Base-by-base conservation (phyloP, 75 land plant species). In the Picea sitchensis region DNA sequence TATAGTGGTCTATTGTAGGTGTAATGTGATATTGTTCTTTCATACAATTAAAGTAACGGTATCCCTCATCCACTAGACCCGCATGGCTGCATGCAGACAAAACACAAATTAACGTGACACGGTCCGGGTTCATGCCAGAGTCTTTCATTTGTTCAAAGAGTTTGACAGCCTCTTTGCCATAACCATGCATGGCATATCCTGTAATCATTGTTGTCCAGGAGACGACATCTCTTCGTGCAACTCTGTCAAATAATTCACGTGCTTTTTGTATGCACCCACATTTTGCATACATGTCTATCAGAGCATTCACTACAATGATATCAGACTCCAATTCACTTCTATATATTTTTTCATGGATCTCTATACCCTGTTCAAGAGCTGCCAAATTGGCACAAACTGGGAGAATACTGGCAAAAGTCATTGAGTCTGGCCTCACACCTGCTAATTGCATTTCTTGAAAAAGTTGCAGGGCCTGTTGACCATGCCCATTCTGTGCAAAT, bases 371-470 rank as follows among this genome's bases (percentile, higher is more conserved):
- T 1, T 78, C 63, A 77, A 91, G 84, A 78, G 83, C 84, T 79
- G 72, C 83, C 56, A 89, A 32, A 63, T 87, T 81, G 4, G 85
- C 83, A 80, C 88, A 86, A 2, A 83, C 76, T 1, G 86, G 80
- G 31, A 89, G 80, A 18, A 89, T 69, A 31, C 85, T 87, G 71
- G 90, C 76, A 82, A 89, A 87, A 2, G 90, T 87, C 13, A 87
- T 87, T 79, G 85, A 86, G 65, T 90, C 87, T 2, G 88, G 85
- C 81, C 31, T 20, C 5, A 89, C 78, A n/a, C 81, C 65, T 51
- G 56, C 56, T 51, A 51, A 51, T 51, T 51, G 56, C 56, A 51
- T 51, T 51, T 83, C 84, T 51, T 51, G 76, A 65, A 78, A 63
- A 41, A 54, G 79, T 71, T 47, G 76, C 18, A 74, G 51, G 36